phyloP scores from a whole-genome alignment of 805 yeast species.

The Yamadazyma endophytica region DNA sequence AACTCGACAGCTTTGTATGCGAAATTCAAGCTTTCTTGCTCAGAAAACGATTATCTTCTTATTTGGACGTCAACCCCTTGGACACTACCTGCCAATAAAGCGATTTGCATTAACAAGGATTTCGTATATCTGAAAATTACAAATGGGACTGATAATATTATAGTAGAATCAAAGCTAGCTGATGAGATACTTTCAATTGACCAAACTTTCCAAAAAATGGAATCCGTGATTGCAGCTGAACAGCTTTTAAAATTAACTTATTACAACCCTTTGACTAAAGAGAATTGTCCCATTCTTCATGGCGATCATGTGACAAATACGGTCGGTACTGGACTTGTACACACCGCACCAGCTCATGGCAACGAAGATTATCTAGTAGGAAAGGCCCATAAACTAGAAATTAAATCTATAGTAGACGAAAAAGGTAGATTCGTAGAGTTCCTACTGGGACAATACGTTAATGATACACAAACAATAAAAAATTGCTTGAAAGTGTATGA shows the following conservation, averaged over 20 bases:
- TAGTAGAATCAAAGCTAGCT: conserved; percentile 55
- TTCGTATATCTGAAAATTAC: conserved; percentile 52
- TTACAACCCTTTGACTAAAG: conserved; percentile 43
- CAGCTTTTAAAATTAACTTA: conserved; percentile 6
- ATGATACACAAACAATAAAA: conserved; percentile 19
- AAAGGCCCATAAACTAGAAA: conserved; percentile 47
- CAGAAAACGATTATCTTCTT: conserved; percentile 19
- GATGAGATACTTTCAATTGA: conserved; percentile 29
- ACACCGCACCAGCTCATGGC: conserved; percentile 98
- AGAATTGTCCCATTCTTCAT: conserved; percentile 56
- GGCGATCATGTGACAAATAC: conserved; percentile 77
- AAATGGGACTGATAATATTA: conserved; percentile 37
- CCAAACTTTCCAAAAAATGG: neutral
- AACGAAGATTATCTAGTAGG: conserved; percentile 85
- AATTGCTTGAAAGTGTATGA: conserved; percentile 54
- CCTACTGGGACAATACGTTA: conserved; percentile 41
- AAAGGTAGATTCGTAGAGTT: conserved; percentile 65
- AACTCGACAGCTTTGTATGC: conserved; percentile 64
- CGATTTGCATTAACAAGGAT: conserved; percentile 65
- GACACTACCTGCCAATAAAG: conserved; percentile 88
- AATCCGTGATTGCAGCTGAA: conserved; percentile 1
- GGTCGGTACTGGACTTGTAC: conserved; percentile 95
- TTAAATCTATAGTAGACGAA: conserved; percentile 76
- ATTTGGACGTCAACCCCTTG: conserved; percentile 99
- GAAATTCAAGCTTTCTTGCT: conserved; percentile 48